Percentiles rank a stretch among this genome's conserved stretches.
Conservation (phyloP, 768 basidiomycete species). For the Hypholoma sublateritium region DNA sequence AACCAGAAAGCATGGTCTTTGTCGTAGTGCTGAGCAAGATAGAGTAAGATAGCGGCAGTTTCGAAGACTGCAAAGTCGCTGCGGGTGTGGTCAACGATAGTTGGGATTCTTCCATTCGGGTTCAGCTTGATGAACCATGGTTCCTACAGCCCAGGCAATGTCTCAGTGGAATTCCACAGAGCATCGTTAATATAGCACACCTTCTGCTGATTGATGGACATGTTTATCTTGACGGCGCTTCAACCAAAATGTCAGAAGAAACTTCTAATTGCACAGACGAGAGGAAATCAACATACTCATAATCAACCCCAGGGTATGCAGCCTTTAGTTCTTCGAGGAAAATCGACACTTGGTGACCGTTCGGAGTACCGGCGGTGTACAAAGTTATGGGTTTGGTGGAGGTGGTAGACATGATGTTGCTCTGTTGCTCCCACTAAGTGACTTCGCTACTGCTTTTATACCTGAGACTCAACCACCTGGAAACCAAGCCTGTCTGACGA, state of each 20-base stretch:
- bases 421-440: not conserved
- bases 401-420: slow-evolving; percentile 22
- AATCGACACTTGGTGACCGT: slow-evolving; percentile 51
- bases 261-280: not conserved
- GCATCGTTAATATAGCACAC: slow-evolving; percentile 20
- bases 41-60: slow-evolving; percentile 80
- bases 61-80: slow-evolving; percentile 73
- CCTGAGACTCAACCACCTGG: not conserved
- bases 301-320: slow-evolving; percentile 46
- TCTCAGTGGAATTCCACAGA: too few species aligned
- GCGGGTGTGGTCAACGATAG: slow-evolving; percentile 59
- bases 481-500: not conserved
- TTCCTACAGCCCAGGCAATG: slow-evolving; percentile 30
- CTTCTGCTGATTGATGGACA: slow-evolving; percentile 74
- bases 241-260: not conserved
- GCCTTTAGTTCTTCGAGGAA: slow-evolving; percentile 64
- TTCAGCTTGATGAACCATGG: slow-evolving; percentile 76
- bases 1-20: slow-evolving; percentile 71
- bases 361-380: slow-evolving; percentile 60
- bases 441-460: not conserved
- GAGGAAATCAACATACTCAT: slow-evolving; percentile 42
- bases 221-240: slow-evolving; percentile 54
- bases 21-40: slow-evolving; percentile 81
- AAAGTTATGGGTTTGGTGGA: slow-evolving; percentile 44
- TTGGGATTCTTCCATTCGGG: slow-evolving; percentile 74